Base-by-base conservation (phyloP, 768 basidiomycete genomes). In the Termitomyces sp. region DNA sequence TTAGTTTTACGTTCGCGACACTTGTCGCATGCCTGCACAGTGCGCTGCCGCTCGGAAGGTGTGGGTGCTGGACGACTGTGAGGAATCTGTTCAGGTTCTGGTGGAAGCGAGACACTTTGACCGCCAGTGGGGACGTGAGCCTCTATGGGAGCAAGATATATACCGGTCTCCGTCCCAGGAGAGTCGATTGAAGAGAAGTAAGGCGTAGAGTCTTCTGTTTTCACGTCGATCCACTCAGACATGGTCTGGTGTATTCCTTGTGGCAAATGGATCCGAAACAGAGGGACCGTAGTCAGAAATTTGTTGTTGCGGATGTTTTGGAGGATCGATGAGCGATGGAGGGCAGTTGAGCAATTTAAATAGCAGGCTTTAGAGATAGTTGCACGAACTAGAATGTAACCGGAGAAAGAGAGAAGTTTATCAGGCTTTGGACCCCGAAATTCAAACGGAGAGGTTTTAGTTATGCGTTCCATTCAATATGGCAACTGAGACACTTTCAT, bases 1-100 rank as follows among this genome's bases (percentile, higher is more conserved):
- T 84, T 84, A 8, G 82, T 82, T 70, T 85, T 85, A 26, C 83
- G 74, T 57, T 79, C 77, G 18, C 83, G 72, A 64, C 83, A 85
- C 65, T 81, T 82, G 57, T 82, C 79, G 63, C 83, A 85, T 22
- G 83, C 83, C 57, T 81, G 80, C 0, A 76, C 70, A 16, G 80
- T 82, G 33, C 81, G 72, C 57, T 79, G 77, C 46, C 76, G 73
- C 57, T 68, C 67, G 46, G 65, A 58, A 6, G 69, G 67, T 14
- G 65, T 44, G 20, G 65, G 48, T 57, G 56, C 45, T 42, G 55
- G 49, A 10, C 60, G 59, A 46, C 56, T 32, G 20, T 57, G 58
- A 46, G 58, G 55, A 10, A 32, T 50, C 24, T 59, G 62, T 40
- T 61, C 64, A 34, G 62, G 56, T 37, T 64, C 64, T 44, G 57